Conservation (phyloP, 257 asterid genomes). For the Craterostigma plantagineum region DNA sequence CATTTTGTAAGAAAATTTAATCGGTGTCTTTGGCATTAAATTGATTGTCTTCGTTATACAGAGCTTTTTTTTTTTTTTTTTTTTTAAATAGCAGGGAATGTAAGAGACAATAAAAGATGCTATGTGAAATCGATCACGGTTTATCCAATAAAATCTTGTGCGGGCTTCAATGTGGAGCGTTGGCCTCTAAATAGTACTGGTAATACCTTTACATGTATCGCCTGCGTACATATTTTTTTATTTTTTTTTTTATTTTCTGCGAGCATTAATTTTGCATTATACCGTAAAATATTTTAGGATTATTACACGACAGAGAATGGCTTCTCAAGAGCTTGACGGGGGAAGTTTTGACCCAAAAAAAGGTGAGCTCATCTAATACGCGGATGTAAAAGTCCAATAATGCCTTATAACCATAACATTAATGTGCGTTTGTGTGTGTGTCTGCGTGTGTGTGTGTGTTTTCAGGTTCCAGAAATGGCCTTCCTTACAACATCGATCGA, state of each 20-base stretch:
- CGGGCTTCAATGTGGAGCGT: slow-evolving; percentile 59
- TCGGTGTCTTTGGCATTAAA: no score
- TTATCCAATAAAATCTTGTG: slow-evolving; percentile 96
- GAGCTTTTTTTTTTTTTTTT: no score
- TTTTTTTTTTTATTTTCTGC: neutral
- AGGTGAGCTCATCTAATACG: slow-evolving; percentile 22
- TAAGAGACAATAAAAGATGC: slow-evolving; percentile 15
- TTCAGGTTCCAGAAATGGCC: slow-evolving; percentile 83
- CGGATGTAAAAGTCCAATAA: neutral
- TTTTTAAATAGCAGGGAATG: slow-evolving; percentile 32
- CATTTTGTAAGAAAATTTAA: no score
- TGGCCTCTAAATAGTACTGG: slow-evolving; percentile 88
- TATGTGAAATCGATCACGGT: slow-evolving; percentile 53
- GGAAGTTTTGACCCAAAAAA: slow-evolving; percentile 89
- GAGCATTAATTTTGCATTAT: no score
- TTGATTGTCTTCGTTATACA: no score
- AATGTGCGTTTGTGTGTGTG: slow-evolving; percentile 1
- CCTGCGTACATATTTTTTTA: neutral
- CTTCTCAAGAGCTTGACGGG: slow-evolving; percentile 78
- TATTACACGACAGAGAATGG: slow-evolving; percentile 95
- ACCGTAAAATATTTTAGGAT: slow-evolving; percentile 28
- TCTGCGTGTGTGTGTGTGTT: neutral
- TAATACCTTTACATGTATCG: slow-evolving; percentile 11
- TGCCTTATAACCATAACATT: slow-evolving; percentile 1
- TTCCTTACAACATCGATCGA: slow-evolving; percentile 48